Base-by-base conservation (phyloP, 2,329 filamentous ascomycete species). In the Fusarium siculi region DNA sequence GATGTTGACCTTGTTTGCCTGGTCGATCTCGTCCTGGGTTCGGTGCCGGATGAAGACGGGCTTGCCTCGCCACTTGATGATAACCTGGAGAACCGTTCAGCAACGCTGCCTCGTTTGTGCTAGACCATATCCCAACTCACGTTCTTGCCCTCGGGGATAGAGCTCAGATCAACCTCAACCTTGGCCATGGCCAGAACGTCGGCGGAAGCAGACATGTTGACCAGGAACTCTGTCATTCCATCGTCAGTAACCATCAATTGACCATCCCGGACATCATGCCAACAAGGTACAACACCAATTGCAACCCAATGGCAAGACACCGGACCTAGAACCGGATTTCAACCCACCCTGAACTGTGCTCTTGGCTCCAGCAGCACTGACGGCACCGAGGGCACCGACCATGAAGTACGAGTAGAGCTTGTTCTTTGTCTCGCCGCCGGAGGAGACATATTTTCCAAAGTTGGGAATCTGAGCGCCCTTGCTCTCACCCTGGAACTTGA, bases 51-150 rank as follows among this genome's bases (percentile, higher is more conserved):
- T 95, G 89, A 99, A 99, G 84, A 99, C 95, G 84, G 96, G 96
- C 93, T 99, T 99, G 84, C 96, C 96, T 89, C 96, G 93, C 96
- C 96, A 99, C 89, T 99, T 99, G 90, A 99, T 97, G 85, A 99
- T 97, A 84, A 99, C 92, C 93, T 95, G 80, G 43, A 40, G 23
- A 58, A 28, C 52, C 50, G 15, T 61, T 69, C 40, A 72, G 61
- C 30, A 34, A 62, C 44, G 53, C n/a, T 43, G 36, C 44, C 10
- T 46, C 32, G 21, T 44, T 62, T 30, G 10, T 65, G 32, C 37
- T 53, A 50, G 46, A 32, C 36, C 28, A 44, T 69, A 59, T 65
- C 34, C 60, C 58, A 56, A 88, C 93, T 84, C 88, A 95, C 96
- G 88, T 99, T 99, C 93, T 98, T 99, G 90, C 96, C 96, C 89